Evolutionary conservation across 176 grass and related monocot genomes (phyloP).

Genomic region (Zea mays): DNA sequence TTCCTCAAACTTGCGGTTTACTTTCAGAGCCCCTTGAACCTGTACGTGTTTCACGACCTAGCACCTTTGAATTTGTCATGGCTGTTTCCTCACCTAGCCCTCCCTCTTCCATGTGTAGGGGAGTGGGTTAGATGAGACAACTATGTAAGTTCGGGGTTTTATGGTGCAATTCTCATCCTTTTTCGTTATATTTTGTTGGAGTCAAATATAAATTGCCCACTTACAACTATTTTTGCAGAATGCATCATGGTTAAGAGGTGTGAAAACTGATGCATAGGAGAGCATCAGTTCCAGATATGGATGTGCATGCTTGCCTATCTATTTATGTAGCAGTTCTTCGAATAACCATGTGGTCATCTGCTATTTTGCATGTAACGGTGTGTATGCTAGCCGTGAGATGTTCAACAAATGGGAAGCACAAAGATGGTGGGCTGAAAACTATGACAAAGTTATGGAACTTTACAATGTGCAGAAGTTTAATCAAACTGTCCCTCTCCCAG

Average conservation of each 20-base stretch:
- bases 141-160: too few relatives aligned
- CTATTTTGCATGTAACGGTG: constrained; percentile 16
- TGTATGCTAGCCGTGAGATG: constrained; percentile 68
- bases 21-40: neutral
- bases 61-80: neutral
- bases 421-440: constrained; percentile 97
- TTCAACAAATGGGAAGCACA: constrained; percentile 98
- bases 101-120: too few relatives aligned
- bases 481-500: constrained; percentile 72
- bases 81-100: neutral
- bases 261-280: constrained; percentile 12
- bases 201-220: neutral
- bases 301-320: constrained; percentile 9
- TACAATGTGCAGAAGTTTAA: constrained; percentile 98
- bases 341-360: constrained; percentile 10
- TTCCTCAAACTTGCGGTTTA: neutral
- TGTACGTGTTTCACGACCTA: neutral
- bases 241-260: neutral
- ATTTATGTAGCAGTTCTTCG: constrained; percentile 4
- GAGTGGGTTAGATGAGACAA: too few relatives aligned
- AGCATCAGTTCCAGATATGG: neutral
- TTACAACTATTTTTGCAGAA: neutral
- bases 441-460: constrained; percentile 95
- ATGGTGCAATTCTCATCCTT: neutral
- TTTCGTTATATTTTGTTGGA: neutral